Evolutionary conservation across 345 rosid species (phyloP), one percentile per base, ranked within the genome.

Genomic region (Rhodomyrtus tomentosa): DNA sequence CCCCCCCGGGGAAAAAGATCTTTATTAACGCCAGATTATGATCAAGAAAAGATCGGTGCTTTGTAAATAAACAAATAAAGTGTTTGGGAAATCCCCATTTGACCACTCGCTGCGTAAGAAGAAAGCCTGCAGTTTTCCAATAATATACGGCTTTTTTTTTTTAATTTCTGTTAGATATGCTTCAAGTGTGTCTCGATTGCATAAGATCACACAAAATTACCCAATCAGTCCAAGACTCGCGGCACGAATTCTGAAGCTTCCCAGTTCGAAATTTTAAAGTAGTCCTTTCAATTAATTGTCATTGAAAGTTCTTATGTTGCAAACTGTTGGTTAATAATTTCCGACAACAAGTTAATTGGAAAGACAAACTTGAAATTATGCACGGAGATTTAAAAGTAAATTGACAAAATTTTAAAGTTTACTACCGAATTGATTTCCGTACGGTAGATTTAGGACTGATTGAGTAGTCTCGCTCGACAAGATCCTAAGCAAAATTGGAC

Each of bases 341-440:
- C 10, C 3, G 0, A 0, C 5, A 2, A 27, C 10, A 29, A 59
- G 38, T 59, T 59, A 20, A 3, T 15, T 0, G 5, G 5, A 50
- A 16, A 4, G 53, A 14, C 20, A 5, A 16, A 0, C 5, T 15
- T 10, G 0, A 62, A 1, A 62, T 29, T 62, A 7, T 2, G 16
- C 2, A 18, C 1, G 11, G 29, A 62, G 2, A 3, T 29, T 29
- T 15, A 15, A 1, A 9, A 7, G 0, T 15, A 29, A 62, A 62
- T 29, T 7, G 11, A 29, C 11, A 15, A n/a, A 58, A 27, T 13
- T 6, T 6, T 13, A 27, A 55, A 29, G 8, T 15, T 59, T 3
- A 6, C 9, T 15, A 29, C 0, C 6, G 0, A 59, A 59, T 4
- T 6, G 40, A 18, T 20, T 2, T 58, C 3, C 2, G 29, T 15